These are phyloP conservation scores for Diaporthe vexans DNA, from an alignment of 2,329 filamentous ascomycete genomes.

Conservation along the genomic window DNA sequence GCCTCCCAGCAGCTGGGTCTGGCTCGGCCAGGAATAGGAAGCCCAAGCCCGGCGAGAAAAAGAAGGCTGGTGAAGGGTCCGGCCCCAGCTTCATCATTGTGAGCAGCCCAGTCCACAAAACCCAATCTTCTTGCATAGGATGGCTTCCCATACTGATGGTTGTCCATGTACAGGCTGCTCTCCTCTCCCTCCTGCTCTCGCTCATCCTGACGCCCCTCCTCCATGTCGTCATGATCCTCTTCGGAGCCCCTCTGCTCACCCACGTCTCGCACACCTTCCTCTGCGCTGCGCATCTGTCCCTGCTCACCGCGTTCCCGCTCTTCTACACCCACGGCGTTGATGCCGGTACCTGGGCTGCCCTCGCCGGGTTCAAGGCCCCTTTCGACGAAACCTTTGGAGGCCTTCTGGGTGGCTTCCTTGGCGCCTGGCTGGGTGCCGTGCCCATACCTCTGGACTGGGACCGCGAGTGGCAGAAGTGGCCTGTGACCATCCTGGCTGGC, in stretches of 20 bases:
- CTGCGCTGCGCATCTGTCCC: conserved; percentile 83
- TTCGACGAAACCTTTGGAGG: conserved; percentile 89
- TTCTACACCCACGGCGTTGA: conserved; percentile 91
- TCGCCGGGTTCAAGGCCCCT: conserved; percentile 77
- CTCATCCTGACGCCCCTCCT: conserved; percentile 76
- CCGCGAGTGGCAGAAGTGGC: conserved; percentile 99
- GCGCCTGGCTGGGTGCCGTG: conserved; percentile 93
- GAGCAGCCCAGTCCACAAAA: conserved; percentile 46
- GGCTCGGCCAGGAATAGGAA: conserved; percentile 62
- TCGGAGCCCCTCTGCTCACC: conserved; percentile 90
- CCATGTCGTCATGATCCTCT: conserved; percentile 80
- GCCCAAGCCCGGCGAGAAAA: conserved; percentile 66
- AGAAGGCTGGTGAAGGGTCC: conserved; percentile 52
- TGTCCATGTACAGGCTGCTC: conserved; percentile 53
- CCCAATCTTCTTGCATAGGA: not conserved
- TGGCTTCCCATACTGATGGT: conserved; percentile 33
- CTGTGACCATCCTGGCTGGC: conserved; percentile 89
- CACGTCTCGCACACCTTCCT: conserved; percentile 84
- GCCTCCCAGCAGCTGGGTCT: conserved; percentile 73
- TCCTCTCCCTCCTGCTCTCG: conserved; percentile 70
- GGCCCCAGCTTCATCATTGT: conserved; percentile 63
- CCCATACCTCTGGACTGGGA: conserved; percentile 99
- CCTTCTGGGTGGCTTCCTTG: conserved; percentile 81
- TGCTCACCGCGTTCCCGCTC: conserved; percentile 83
- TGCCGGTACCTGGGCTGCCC: conserved; percentile 75